Base-by-base conservation (phyloP, 2,329 filamentous ascomycete species). In the Colletotrichum tanaceti region DNA sequence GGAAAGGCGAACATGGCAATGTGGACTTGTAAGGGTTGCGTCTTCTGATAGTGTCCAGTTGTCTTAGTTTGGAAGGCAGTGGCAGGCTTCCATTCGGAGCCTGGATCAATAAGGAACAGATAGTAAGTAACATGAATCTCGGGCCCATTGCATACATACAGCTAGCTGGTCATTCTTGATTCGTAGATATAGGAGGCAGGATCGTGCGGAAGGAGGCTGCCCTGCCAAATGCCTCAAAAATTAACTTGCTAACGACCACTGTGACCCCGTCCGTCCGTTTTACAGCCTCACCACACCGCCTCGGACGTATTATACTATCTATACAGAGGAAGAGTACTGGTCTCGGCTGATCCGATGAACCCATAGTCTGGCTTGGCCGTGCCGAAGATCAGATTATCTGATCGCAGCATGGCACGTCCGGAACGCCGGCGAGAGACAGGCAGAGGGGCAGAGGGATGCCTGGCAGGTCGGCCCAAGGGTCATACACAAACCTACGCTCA, bases 1-100 rank as follows among this genome's bases (percentile, higher is more conserved):
- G 74, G 57, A 41, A 74, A 61, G 58, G 72, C 58, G 41, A 74
- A 39, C 58, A 74, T 69, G 57, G 71, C 49, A 57, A 76, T 6
- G 75, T 57, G 35, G 47, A 58, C 9, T n/a, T 24, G 18, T 24
- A 5, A 44, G 49, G 50, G 20, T 6, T 60, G 55, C 62, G 57
- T 69, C 9, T 60, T 24, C 4, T 24, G 18, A 22, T 24, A 4
- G n/a, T 59, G 3, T 47, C 10, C n/a, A 4, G 43, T 22, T 49
- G 32, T 20, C 14, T 39, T 18, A 13, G 22, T 46, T 14, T 39
- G 46, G n/a, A 38, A 4, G 32, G 39, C n/a, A 24, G 9, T 39
- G 32, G 24, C 22, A 43, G 28, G 57, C 5, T 7, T 13, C n/a
- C 32, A 5, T 6, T 38, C n/a, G 7, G 11, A 16, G 4, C 16